Evolutionary conservation across 257 asterid species (phyloP), one percentile per base, ranked within the genome.

Genomic region (Dorcoceras hygrometricum): DNA sequence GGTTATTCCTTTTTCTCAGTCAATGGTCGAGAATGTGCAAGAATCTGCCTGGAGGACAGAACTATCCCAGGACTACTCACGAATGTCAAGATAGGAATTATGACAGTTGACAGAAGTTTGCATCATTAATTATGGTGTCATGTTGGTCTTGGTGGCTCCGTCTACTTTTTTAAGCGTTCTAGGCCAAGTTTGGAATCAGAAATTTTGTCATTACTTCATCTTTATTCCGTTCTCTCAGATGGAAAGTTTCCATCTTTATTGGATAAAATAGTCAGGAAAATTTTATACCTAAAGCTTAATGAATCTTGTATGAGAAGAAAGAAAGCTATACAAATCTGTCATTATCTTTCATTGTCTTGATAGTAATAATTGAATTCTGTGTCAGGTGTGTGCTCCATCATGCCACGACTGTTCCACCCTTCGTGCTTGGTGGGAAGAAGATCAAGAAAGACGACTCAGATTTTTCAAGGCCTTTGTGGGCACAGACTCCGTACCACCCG

Each of bases 371-470:
- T 46, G 8, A 16, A 56, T 8, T 50, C 62, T 61, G 6, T 36
- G 43, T 71, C 58, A 92, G 99, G 97, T 93, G n/a, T 82, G 88
- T 75, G 99, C 99, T 71, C 99, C 97, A 43, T 93, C 99, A 8
- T 93, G 99, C 71, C 97, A 93, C 27, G 99, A 93, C 79, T 90
- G 99, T 59, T 90, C 97, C 59, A 88, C 99, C 36, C 86, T 94
- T 19, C 95, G 97, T 51, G 99, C 96, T 36, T 93, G 99, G 99
- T 93, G 99, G 99, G 97, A 93, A 83, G 99, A 93, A 81, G 96
- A 93, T 55, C 97, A 83, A 63, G 97, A 86, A 55, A 81, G 95
- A 63, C 84, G 97, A 60, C 73, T 71, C 25, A 77, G 83, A 50
- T 93, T 57, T 69, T 87, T 85, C 81, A 75, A 81, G 74, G 66